Evolutionary conservation across 441 rosid species (phyloP).

Genomic region (Manihot esculenta): DNA sequence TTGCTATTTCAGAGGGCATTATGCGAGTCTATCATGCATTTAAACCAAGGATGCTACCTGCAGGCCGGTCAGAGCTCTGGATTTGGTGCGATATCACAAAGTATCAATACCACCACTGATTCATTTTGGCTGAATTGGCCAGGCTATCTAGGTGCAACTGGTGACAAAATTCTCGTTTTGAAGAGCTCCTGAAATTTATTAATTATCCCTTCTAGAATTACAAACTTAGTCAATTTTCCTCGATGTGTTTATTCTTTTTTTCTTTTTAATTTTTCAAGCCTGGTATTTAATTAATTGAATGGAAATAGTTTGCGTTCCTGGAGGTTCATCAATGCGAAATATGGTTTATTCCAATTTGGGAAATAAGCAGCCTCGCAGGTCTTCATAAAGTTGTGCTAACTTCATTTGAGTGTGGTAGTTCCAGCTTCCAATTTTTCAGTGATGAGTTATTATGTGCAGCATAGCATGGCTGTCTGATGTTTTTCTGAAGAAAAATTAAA

Average conservation of each 20-base stretch:
- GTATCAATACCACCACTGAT: background rate
- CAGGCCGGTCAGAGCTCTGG: background rate
- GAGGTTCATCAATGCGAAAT: background rate
- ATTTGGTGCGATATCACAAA: background rate
- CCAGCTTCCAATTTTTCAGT: no score
- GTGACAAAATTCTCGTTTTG: conserved; percentile 2
- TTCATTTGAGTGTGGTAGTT: no score
- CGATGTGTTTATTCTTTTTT: background rate
- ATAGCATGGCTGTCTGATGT: no score
- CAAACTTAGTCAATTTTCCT: conserved; percentile 8
- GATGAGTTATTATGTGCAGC: no score
- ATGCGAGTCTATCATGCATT: background rate
- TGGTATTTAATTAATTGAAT: conserved; percentile 4
- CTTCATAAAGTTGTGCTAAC: no score
- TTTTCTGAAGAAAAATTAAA: no score
- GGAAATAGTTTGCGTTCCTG: background rate
- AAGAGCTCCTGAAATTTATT: background rate
- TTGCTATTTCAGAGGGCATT: conserved; percentile 14
- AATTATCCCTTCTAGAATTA: background rate
- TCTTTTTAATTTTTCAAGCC: background rate
- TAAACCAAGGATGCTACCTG: background rate
- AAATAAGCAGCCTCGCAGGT: no score
- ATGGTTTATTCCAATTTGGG: no score
- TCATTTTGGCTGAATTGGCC: background rate
- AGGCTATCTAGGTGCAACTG: conserved; percentile 2